These are phyloP conservation scores for Ephemerocybe angulata DNA, from an alignment of 768 basidiomycete species.

Conservation along the genomic window DNA sequence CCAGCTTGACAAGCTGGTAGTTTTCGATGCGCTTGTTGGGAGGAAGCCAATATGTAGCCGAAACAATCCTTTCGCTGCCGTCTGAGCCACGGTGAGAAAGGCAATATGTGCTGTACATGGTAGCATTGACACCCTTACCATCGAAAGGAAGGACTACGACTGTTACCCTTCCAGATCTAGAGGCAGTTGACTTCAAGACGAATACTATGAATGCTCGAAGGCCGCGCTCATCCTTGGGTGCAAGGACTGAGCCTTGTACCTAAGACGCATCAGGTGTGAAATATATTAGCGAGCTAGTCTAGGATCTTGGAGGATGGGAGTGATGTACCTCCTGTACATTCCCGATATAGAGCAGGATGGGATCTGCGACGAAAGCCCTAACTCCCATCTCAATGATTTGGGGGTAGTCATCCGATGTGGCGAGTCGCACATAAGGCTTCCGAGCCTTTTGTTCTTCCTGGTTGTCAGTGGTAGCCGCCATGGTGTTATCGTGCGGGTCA, in stretches of 20 bases:
- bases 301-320: too few relatives aligned
- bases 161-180: neutral
- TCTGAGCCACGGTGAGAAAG: too few relatives aligned
- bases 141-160: too few relatives aligned
- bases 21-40: neutral
- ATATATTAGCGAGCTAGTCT: too few relatives aligned
- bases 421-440: neutral
- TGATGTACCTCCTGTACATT: neutral
- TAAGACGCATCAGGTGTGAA: too few relatives aligned
- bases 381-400: neutral
- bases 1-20: neutral
- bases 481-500: too few relatives aligned
- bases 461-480: too few relatives aligned
- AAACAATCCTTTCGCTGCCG: neutral
- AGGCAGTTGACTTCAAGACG: neutral
- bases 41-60: neutral
- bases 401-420: neutral
- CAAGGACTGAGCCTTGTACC: too few relatives aligned
- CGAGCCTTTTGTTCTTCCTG: too few relatives aligned
- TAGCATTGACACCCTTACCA: too few relatives aligned
- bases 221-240: neutral
- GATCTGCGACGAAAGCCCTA: neutral
- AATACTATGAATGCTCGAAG: neutral
- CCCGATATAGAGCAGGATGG: neutral
- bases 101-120: too few relatives aligned